Base-by-base conservation (phyloP, 306 rosid species). In the Castanea crenata region DNA sequence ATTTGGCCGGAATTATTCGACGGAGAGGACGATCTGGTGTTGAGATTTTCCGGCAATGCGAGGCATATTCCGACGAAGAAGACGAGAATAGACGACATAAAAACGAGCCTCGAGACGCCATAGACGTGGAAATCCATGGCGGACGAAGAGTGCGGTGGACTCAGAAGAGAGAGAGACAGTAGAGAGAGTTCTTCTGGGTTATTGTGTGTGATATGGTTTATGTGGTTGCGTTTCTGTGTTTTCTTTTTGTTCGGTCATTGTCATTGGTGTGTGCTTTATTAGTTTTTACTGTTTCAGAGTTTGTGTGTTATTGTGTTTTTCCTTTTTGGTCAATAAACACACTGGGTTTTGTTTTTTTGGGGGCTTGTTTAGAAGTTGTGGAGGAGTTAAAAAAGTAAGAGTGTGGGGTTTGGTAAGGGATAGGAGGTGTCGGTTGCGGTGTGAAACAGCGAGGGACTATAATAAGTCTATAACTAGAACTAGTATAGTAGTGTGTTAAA, bases 81-180 rank as follows among this genome's bases (percentile, higher is more conserved):
- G 2, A 80, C 31, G 27, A 86, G 20, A 15, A 87, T 5, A 72
- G 55, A 10, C 35, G 32, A 41, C 11, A 80, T 23, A 16, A 78
- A 44, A 51, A 61, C 61, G 65, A 79, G 63, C 57, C 32, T 15
- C 13, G 72, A 31, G 52, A 56, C 74, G 81, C 88, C 90, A 78
- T 56, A 81, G 89, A 85, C 74, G 77, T 18, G 82, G 3, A 64
- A 63, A 85, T 76, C 94, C 94, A 93, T 93, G 92, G 92, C 89
- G 65, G 34, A 81, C 75, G 52, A n/a, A 41, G 58, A 84, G 84
- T 79, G 87, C 78, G 85, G 85, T 46, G 84, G 87, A 75, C 71
- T 84, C 78, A 79, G 76, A 14, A 44, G 75, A 83, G 78, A 73
- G 57, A 46, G 71, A 49, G 52, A 55, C 16, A 27, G 3, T 14